These are phyloP conservation scores for Imleria badia DNA, from an alignment of 768 basidiomycete genomes.

Conservation along the genomic window DNA sequence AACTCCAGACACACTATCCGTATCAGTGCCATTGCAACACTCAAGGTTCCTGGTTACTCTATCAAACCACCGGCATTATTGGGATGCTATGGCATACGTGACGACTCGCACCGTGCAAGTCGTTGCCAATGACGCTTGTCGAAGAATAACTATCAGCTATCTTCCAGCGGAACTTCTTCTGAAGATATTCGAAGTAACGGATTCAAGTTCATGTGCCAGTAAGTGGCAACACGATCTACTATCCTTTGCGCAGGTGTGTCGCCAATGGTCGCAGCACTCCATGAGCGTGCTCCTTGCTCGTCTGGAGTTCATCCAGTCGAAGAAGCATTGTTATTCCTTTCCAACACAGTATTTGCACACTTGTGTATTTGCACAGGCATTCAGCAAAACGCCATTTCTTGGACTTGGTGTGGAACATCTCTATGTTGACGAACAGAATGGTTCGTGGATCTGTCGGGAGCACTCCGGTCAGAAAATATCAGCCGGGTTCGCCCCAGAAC, in stretches of 20 bases:
- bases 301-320: neutral
- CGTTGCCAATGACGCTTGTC: neutral
- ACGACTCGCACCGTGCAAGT: neutral
- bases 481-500: neutral
- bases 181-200: neutral
- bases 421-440: neutral
- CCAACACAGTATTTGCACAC: neutral
- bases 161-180: slow-evolving; percentile 4
- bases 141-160: neutral
- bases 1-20: neutral
- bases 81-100: too few relatives aligned
- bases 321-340: too few relatives aligned
- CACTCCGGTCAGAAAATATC: neutral
- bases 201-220: neutral
- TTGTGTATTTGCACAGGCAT: neutral
- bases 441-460: neutral
- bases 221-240: slow-evolving; percentile 7
- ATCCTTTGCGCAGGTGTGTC: slow-evolving; percentile 7
- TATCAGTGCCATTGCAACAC: too few relatives aligned
- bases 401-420: neutral
- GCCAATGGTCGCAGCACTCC: slow-evolving; percentile 1
- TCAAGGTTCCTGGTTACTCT: too few relatives aligned
- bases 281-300: neutral
- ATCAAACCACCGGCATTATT: too few relatives aligned
- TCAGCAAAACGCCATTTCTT: neutral